A percentile compares a stretch with the other conserved stretches of the same genome.
Evolutionary conservation across 306 rosid species (phyloP).

Genomic region (Abrus precatorius): DNA sequence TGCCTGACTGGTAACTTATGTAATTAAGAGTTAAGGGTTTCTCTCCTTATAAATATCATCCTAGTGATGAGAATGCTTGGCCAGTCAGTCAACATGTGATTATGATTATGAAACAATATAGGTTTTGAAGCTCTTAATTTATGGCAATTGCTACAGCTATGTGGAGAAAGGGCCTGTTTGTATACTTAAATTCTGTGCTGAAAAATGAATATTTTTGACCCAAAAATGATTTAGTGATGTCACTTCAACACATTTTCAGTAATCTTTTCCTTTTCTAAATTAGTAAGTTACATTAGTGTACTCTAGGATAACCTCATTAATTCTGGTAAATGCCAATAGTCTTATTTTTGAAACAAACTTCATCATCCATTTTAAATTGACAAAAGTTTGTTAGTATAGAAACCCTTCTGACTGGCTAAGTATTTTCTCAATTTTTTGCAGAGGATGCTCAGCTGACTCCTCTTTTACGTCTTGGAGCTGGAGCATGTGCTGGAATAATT

Average conservation of each 20-base stretch:
- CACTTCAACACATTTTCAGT: constrained; percentile 17
- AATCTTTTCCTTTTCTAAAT: neutral
- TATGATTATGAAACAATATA: constrained; percentile 2
- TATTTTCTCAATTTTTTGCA: constrained; percentile 55
- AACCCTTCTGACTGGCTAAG: constrained; percentile 25
- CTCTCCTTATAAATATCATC: neutral
- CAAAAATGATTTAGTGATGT: constrained; percentile 29
- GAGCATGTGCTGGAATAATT: constrained; percentile 99
- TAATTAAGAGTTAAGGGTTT: neutral
- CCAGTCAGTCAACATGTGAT: neutral
- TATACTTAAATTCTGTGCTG: constrained; percentile 22
- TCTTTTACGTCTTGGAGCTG: constrained; percentile 96
- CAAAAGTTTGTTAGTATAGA: neutral
- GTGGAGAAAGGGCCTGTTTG: constrained; percentile 24
- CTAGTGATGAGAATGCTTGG: neutral
- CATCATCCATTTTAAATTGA: neutral
- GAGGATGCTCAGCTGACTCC: constrained; percentile 97
- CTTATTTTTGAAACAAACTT: constrained; percentile 25
- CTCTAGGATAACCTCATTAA: neutral
- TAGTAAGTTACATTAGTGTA: constrained; percentile 3
- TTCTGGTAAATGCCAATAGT: constrained; percentile 5
- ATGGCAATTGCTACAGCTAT: neutral
- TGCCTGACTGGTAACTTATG: neutral
- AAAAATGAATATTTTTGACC: constrained; percentile 15
- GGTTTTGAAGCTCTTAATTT: neutral